Evolutionary conservation across 805 yeast genomes (phyloP).

Genomic region (Wickerhamomyces bisporus): DNA sequence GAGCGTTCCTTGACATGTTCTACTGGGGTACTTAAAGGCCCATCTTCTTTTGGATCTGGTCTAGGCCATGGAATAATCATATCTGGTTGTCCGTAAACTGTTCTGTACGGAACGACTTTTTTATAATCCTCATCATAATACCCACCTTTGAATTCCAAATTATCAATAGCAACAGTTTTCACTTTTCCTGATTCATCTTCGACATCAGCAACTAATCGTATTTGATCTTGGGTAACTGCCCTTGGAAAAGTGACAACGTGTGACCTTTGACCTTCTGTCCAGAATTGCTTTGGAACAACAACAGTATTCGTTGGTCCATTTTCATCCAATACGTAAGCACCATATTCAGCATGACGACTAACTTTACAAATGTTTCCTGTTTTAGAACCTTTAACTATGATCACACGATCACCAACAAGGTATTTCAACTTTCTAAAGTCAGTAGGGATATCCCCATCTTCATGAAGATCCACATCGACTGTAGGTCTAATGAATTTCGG

Average conservation of each 20-base stretch:
- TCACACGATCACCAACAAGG: conserved; percentile 72
- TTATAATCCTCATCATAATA: conserved; percentile 74
- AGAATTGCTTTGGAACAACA: conserved; percentile 65
- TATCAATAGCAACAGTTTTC: conserved; percentile 75
- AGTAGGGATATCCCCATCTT: conserved; percentile 31
- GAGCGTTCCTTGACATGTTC: conserved; percentile 65
- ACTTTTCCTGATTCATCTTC: conserved; percentile 56
- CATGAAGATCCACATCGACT: conserved; percentile 26
- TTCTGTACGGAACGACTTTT: conserved; percentile 70
- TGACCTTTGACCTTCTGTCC: conserved; percentile 67
- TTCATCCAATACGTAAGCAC: conserved; percentile 60
- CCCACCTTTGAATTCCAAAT: conserved; percentile 58
- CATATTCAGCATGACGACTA: conserved; percentile 51
- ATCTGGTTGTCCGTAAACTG: conserved; percentile 62
- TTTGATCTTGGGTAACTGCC: conserved; percentile 51
- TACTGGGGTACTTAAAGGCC: conserved; percentile 50
- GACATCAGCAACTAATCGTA: conserved; percentile 76
- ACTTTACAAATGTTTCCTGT: conserved; percentile 74
- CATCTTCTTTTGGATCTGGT: conserved; percentile 54
- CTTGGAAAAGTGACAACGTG: conserved; percentile 70
- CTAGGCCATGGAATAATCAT: conserved; percentile 88
- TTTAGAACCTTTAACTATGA: conserved; percentile 62
- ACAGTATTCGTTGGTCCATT: conserved; percentile 59
- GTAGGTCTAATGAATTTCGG: conserved; percentile 34
- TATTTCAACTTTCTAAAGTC: conserved; percentile 53